Evolutionary conservation across 164 flowering plant species (phyloP), one percentile per base, ranked within the genome.

Genomic region (Nelumbo lutea): DNA sequence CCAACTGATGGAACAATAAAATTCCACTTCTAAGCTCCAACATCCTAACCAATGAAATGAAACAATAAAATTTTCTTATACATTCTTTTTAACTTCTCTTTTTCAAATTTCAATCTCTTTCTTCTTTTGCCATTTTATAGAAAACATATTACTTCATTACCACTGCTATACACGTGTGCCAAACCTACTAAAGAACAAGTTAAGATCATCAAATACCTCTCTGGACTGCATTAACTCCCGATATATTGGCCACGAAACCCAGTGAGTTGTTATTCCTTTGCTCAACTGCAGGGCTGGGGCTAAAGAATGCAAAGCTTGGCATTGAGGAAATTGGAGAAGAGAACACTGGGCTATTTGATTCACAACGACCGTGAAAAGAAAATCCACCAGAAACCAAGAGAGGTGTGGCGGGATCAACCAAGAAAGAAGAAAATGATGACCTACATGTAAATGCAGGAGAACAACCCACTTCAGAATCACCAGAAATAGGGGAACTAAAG

Each of bases 231-330:
- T 77, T 75, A 27, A 71, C 46, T 46, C 51, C 64, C 65, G 80
- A 61, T 4, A 68, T 50, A 43, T 79, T 68, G 45, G 70, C 69
- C 44, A 70, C 47, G 38, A 71, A 73, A 65, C 66, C 67, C 55
- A 70, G 65, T n/a, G 75, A 50, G 50, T 69, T 66, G 71, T 68
- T 27, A 27, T 53, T 78, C 61, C 61, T 72, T 72, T 77, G 78
- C 62, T 76, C 79, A 40, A 58, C 67, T 15, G 72, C 78, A 64
- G 82, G 68, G 58, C 69, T 42, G n/a, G 86, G 82, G 59, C 88
- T 82, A 74, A 86, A 83, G 79, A 93, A 93, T 6, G 88, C 53
- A 76, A 93, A 93, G 83, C 94, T 93, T 45, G 96, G 89, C 83
- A 93, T 73, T 43, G 91, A 78, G 64, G 78, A 65, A 70, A 87